phyloP scores from a whole-genome alignment of 495 filamentous ascomycete genomes.

The Penicillium arizonense region DNA sequence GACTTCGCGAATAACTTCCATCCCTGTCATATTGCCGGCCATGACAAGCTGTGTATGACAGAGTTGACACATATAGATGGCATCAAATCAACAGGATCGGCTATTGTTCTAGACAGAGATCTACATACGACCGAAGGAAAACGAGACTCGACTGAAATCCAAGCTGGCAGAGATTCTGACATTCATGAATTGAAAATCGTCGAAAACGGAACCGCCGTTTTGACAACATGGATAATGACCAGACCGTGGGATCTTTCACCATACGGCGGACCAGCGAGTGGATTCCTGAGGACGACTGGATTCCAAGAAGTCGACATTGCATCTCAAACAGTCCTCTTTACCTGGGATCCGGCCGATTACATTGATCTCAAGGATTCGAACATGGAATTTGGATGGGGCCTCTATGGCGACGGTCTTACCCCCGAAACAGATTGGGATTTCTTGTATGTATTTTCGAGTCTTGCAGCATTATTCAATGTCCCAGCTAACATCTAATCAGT shows the following conservation, averaged over 20 bases:
- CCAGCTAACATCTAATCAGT: background rate
- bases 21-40: background rate
- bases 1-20: constrained; percentile 1
- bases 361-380: background rate
- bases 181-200: background rate
- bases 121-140: background rate
- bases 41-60: background rate
- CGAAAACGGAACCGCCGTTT: background rate
- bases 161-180: background rate
- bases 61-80: background rate
- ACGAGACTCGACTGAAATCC: background rate
- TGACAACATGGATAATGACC: background rate
- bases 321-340: background rate
- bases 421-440: background rate
- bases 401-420: background rate
- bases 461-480: background rate
- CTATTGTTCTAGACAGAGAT: background rate
- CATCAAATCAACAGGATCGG: background rate
- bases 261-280: background rate
- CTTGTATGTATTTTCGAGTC: background rate
- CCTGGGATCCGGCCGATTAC: background rate
- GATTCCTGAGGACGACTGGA: background rate
- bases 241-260: background rate
- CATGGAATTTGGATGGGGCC: background rate
- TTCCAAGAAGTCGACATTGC: background rate